phyloP scores from a whole-genome alignment of 768 basidiomycete species.

The Agaricus subrufescens region DNA sequence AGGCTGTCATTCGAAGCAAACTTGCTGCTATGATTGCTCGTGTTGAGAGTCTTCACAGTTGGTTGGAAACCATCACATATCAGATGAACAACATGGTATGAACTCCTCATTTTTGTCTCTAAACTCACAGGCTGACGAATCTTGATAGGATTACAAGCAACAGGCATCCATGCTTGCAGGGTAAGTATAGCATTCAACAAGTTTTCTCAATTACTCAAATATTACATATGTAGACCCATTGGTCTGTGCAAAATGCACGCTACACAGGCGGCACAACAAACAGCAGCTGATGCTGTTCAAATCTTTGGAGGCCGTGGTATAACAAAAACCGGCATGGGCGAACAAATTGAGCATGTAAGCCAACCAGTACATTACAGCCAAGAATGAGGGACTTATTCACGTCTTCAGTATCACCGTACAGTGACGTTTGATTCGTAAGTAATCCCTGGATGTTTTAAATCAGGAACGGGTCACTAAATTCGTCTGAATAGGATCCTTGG shows the following conservation, averaged over 20 bases:
- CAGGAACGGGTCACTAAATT: not conserved
- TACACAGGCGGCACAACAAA: slow-evolving; percentile 57
- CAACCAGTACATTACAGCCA: not conserved
- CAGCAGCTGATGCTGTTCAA: slow-evolving; percentile 70
- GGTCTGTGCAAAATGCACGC: slow-evolving; percentile 68
- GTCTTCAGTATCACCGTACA: slow-evolving; percentile 53
- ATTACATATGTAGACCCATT: slow-evolving; percentile 44
- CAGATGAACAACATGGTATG: slow-evolving; percentile 83
- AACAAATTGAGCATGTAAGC: slow-evolving; percentile 61
- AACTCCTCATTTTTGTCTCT: not conserved
- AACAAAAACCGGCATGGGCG: slow-evolving; percentile 75
- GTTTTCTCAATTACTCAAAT: slow-evolving; percentile 3
- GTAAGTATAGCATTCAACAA: slow-evolving; percentile 27
- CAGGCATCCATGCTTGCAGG: slow-evolving; percentile 74
- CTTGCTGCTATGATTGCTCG: slow-evolving; percentile 74
- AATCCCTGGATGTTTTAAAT: not conserved
- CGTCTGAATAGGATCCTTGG: slow-evolving; percentile 48
- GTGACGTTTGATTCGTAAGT: slow-evolving; percentile 60
- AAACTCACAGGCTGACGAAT: not conserved
- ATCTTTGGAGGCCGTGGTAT: slow-evolving; percentile 88
- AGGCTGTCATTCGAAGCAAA: slow-evolving; percentile 86
- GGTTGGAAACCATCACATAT: slow-evolving; percentile 81
- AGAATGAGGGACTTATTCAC: slow-evolving; percentile 16
- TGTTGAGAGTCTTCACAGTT: slow-evolving; percentile 66
- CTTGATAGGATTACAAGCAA: slow-evolving; percentile 57